Percentiles rank a stretch among this genome's conserved stretches.
phyloP scores from a whole-genome alignment of 2,329 filamentous ascomycete species.

The Cadophora malorum region DNA sequence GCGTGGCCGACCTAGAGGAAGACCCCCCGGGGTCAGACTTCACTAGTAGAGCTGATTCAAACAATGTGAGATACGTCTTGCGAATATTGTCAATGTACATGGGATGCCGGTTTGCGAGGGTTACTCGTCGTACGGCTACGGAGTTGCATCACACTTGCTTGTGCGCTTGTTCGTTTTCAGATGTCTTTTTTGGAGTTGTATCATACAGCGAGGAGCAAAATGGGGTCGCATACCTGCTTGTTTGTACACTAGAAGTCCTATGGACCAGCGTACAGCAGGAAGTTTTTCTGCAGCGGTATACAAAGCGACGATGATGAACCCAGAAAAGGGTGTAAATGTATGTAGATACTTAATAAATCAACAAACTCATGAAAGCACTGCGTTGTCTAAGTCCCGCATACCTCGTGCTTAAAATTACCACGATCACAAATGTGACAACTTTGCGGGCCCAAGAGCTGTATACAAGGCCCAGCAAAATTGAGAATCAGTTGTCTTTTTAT shows the following conservation, averaged over 20 bases:
- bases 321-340: not conserved
- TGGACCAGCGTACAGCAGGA: no score
- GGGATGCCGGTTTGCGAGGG: not conserved
- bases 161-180: no score
- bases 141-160: not conserved
- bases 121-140: not conserved
- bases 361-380: not conserved
- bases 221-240: not conserved
- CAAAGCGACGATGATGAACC: not conserved
- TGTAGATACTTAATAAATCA: not conserved
- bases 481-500: conserved; percentile 1
- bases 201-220: not conserved
- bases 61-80: not conserved
- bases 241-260: not conserved
- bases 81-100: not conserved
- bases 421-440: no score
- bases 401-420: no score
- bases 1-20: conserved; percentile 14
- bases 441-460: no score
- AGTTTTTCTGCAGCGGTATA: not conserved
- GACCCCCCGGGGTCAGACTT: conserved; percentile 4
- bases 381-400: not conserved
- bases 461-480: not conserved
- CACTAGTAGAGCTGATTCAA: not conserved
- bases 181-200: not conserved